Evolutionary conservation across 257 asterid genomes (phyloP).

Genomic region (Thymus mandschuricus): DNA sequence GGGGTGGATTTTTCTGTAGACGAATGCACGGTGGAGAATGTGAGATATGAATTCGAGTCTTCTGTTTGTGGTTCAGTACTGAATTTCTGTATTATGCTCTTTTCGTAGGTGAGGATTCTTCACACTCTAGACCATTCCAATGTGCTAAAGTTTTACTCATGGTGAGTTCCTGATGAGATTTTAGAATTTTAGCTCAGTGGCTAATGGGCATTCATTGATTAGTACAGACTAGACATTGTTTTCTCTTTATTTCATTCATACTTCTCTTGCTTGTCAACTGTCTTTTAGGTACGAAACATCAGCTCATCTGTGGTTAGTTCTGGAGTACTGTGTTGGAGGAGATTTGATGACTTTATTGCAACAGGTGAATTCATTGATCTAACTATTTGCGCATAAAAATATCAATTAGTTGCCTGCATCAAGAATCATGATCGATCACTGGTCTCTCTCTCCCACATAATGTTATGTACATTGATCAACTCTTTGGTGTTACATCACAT

Average conservation of each 20-base stretch:
- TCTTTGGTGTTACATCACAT: slow-evolving; percentile 14
- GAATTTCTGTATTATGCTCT: slow-evolving; percentile 30
- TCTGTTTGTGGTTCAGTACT: slow-evolving; percentile 12
- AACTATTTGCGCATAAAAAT: neutral
- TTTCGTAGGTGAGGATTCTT: slow-evolving; percentile 81
- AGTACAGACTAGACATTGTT: neutral
- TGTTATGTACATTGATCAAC: slow-evolving; percentile 6
- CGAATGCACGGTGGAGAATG: neutral
- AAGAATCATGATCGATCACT: slow-evolving; percentile 4
- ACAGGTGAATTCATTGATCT: slow-evolving; percentile 66
- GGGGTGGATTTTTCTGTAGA: neutral
- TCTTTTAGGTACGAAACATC: slow-evolving; percentile 91
- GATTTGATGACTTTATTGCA: slow-evolving; percentile 86
- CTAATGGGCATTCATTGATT: slow-evolving; percentile 24
- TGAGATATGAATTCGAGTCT: neutral
- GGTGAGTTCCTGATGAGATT: slow-evolving; percentile 52
- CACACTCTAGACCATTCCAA: slow-evolving; percentile 82
- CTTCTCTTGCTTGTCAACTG: slow-evolving; percentile 30
- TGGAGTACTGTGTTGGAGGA: slow-evolving; percentile 99
- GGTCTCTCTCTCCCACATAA: slow-evolving; percentile 20
- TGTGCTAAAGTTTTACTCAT: slow-evolving; percentile 83
- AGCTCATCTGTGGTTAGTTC: slow-evolving; percentile 97
- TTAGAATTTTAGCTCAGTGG: slow-evolving; percentile 19
- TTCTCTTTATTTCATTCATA: slow-evolving; percentile 1
- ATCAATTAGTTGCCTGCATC: slow-evolving; percentile 18